Conservation (phyloP, 148 eudicot species). For the Rhododendron ferrugineum region DNA sequence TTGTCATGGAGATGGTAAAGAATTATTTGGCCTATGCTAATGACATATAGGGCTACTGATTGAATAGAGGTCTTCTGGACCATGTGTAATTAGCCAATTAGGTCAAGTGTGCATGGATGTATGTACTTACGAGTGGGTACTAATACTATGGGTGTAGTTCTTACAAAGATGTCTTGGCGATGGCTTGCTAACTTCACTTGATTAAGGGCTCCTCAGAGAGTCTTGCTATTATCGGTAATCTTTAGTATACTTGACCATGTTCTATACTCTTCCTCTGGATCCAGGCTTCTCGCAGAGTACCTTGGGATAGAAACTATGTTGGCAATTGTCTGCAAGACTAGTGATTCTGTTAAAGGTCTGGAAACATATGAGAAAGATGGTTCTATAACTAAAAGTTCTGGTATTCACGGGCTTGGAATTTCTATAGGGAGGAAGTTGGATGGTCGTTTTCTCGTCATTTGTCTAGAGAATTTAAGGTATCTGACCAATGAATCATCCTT, state of each 20-base stretch:
- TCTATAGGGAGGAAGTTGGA: constrained; percentile 51
- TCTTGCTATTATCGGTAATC: not conserved
- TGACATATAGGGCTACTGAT: not conserved
- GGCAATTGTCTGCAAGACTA: constrained; percentile 65
- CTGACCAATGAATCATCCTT: constrained; percentile 11
- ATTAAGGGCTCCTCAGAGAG: not conserved
- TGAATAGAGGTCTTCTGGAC: not conserved
- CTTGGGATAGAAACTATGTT: constrained; percentile 65
- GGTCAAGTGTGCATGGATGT: not conserved
- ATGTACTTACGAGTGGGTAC: not conserved
- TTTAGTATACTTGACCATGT: not conserved
- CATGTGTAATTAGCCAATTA: not conserved
- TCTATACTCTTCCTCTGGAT: constrained; percentile 8
- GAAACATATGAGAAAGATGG: constrained; percentile 62
- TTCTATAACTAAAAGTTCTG: constrained; percentile 39
- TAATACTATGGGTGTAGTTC: not conserved
- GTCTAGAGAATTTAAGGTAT: constrained; percentile 67
- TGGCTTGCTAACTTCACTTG: not conserved
- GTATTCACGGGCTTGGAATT: constrained; percentile 64
- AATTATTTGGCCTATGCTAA: not conserved
- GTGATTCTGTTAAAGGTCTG: constrained; percentile 52
- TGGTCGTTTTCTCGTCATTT: constrained; percentile 54
- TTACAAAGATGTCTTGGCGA: not conserved
- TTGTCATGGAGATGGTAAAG: not conserved
- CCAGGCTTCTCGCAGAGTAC: constrained; percentile 71